These are phyloP conservation scores for Alternaria incomplexa DNA, from an alignment of 2,329 filamentous ascomycete species.

Conservation along the genomic window DNA sequence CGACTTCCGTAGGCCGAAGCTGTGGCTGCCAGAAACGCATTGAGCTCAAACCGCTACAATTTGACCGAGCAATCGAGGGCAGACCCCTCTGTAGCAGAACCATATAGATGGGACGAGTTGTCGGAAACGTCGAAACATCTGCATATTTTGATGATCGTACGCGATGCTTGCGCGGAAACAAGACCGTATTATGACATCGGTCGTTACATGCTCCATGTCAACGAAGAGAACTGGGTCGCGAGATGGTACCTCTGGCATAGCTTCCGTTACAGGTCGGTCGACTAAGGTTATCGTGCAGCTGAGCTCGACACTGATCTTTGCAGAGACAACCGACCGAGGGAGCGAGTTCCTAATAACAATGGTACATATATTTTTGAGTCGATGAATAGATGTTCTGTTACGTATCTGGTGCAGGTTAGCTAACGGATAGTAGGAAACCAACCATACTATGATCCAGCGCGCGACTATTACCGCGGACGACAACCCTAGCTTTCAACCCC, in stretches of 20 bases:
- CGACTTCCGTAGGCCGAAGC: constrained; percentile 50
- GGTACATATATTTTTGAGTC: background rate
- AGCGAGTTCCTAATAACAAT: background rate
- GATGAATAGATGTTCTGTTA: background rate
- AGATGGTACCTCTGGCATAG: constrained; percentile 61
- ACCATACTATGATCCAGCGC: constrained; percentile 34
- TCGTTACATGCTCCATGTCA: constrained; percentile 48
- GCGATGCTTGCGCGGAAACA: constrained; percentile 48
- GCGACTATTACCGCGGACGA: constrained; percentile 24
- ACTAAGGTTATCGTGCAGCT: no score
- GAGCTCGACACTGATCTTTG: background rate
- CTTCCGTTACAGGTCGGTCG: constrained; percentile 51
- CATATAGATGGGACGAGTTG: constrained; percentile 56
- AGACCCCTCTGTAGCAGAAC: constrained; percentile 40
- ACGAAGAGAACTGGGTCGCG: constrained; percentile 58
- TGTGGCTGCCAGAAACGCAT: constrained; percentile 47
- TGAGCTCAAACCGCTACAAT: constrained; percentile 49
- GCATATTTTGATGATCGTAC: constrained; percentile 53
- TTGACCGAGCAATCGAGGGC: constrained; percentile 47
- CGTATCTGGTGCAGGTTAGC: background rate
- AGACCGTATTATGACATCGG: constrained; percentile 52
- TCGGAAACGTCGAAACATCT: constrained; percentile 56
- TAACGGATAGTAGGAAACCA: constrained; percentile 13
- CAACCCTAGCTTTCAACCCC: background rate
- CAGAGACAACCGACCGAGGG: constrained; percentile 43